Percentiles rank a stretch among this genome's conserved stretches.
These are phyloP conservation scores for Periconia macrospinosa DNA, from an alignment of 2,329 filamentous ascomycete species.

Conservation along the genomic window DNA sequence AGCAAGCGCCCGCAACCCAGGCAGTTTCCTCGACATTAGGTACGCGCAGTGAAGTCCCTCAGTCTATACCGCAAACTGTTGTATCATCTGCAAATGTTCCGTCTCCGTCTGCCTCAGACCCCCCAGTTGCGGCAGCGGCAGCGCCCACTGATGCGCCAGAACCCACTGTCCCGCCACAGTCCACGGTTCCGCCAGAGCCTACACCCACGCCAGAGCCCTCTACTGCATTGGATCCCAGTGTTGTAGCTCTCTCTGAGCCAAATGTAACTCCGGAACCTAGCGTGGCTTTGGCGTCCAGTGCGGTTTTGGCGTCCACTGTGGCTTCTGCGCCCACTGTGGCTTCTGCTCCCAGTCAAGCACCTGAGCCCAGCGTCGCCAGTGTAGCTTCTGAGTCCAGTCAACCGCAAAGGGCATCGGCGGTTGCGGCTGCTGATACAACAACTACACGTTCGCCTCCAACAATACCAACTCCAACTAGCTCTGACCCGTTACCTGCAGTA, in stretches of 20 bases:
- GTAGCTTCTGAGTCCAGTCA: constrained; percentile 6
- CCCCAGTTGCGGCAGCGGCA: constrained; percentile 2
- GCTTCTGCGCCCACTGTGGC: not conserved
- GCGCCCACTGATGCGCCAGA: constrained; percentile 10
- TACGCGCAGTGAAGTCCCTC: constrained; percentile 36
- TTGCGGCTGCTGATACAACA: constrained; percentile 7
- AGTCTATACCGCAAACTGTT: constrained; percentile 22
- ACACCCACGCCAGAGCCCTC: not conserved
- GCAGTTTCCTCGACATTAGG: constrained; percentile 35
- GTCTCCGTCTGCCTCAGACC: constrained; percentile 8
- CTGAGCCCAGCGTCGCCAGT: not conserved
- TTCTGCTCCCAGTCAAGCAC: not conserved
- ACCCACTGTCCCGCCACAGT: not conserved
- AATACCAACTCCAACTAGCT: constrained; percentile 27
- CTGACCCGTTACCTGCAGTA: constrained; percentile 34
- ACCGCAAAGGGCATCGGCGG: constrained; percentile 1
- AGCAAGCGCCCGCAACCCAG: constrained; percentile 21
- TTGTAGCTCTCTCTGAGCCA: not conserved
- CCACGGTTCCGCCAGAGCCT: not conserved
- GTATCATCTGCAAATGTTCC: constrained; percentile 21
- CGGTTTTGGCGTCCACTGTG: not conserved
- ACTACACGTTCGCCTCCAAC: constrained; percentile 15
- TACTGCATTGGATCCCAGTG: not conserved
- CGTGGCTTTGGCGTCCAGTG: not conserved
- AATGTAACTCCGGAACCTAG: not conserved